Base-by-base conservation (phyloP, 2,329 filamentous ascomycete species). In the Sclerotinia minor region DNA sequence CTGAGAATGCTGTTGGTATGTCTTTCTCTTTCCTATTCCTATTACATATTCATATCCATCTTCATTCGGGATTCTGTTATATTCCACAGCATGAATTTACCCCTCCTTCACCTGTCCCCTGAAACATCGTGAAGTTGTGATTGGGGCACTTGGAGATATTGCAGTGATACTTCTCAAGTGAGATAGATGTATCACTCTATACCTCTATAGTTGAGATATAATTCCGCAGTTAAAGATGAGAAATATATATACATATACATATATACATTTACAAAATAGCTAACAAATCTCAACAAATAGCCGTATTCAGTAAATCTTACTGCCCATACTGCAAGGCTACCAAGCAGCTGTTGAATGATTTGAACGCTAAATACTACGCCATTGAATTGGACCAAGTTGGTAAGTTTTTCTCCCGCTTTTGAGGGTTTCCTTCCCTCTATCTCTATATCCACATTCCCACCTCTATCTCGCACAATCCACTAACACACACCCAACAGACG, bases 251-350 rank as follows among this genome's bases (percentile, higher is more conserved):
- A 26, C n/a, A n/a, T n/a, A n/a, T n/a, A n/a, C n/a, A n/a, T n/a
- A n/a, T n/a, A n/a, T n/a, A n/a, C n/a, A n/a, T n/a, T 7, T 24
- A 24, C 1, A 9, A 58, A 2, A 29, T 17, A 32, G 21, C 57
- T 59, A 59, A 59, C 57, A 3, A 8, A 17, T 5, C 11, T 9
- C 41, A 3, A 47, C 4, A 0, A 3, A 11, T 13, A 92, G 91
- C 95, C 76, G 92, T 99, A 79, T 99, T 99, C 86, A 94, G 90
- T 81, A 99, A 99, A 84, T 92, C 90, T 21, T 97, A 92, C 83
- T 99, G 95, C 86, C 93, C 94, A 17, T 96, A 96, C 86, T 98
- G 94, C 85, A 84, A 81, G 68, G 84, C 88, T 69, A 88, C 90
- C 74, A 98, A 98, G 88, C 77, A 83, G 68, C 84, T 92, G 63